A percentile compares a stretch with the other conserved stretches of the same genome.
Conservation (phyloP, 495 filamentous ascomycete genomes). For the Xylaria sp. region DNA sequence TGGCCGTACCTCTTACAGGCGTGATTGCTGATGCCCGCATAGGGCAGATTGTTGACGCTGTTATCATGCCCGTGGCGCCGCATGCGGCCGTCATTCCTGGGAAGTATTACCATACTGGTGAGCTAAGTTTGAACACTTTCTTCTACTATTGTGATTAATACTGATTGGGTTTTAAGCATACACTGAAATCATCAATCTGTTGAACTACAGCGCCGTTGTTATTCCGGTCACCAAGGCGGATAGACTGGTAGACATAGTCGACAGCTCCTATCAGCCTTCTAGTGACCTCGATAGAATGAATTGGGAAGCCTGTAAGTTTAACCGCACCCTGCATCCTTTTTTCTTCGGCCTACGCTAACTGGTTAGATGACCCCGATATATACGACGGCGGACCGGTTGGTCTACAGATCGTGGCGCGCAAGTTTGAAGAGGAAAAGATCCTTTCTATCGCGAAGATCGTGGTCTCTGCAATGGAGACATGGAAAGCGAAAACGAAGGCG, state of each 20-base stretch:
- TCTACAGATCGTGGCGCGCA: slow-evolving; percentile 56
- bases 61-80: slow-evolving; percentile 62
- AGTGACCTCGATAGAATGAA: slow-evolving; percentile 44
- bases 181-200: slow-evolving; percentile 29
- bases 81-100: slow-evolving; percentile 59
- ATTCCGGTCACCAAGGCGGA: slow-evolving; percentile 57
- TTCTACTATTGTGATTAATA: slow-evolving; percentile 3
- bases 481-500: neutral
- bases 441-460: slow-evolving; percentile 31
- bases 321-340: neutral
- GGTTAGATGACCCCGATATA: slow-evolving; percentile 51
- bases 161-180: slow-evolving; percentile 13
- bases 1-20: neutral
- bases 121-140: neutral
- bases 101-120: slow-evolving; percentile 35
- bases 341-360: slow-evolving; percentile 29
- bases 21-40: neutral
- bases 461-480: slow-evolving; percentile 28
- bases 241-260: slow-evolving; percentile 42
- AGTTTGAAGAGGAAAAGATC: slow-evolving; percentile 58
- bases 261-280: slow-evolving; percentile 41
- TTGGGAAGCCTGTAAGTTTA: slow-evolving; percentile 46
- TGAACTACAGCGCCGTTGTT: slow-evolving; percentile 53
- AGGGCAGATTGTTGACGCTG: slow-evolving; percentile 54
- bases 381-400: slow-evolving; percentile 57